These are phyloP conservation scores for Lepraria neglecta DNA, from an alignment of 495 filamentous ascomycete genomes.

Conservation along the genomic window DNA sequence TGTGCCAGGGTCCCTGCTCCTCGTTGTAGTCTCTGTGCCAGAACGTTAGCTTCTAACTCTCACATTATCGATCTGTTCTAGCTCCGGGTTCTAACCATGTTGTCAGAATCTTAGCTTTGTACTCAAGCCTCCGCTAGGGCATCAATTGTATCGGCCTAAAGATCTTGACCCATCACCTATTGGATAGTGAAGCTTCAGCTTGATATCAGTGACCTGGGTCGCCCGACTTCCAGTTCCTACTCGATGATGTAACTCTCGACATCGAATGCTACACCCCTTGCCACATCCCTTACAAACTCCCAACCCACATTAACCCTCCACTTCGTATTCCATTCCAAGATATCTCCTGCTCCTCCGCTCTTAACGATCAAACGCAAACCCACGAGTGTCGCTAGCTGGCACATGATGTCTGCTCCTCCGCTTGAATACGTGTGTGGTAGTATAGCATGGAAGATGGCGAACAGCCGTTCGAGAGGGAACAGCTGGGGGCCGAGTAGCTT, in stretches of 20 bases:
- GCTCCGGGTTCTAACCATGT: too few relatives aligned
- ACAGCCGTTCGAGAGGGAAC: constrained; percentile 78
- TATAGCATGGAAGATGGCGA: constrained; percentile 81
- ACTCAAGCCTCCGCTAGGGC: too few relatives aligned
- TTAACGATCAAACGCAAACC: constrained; percentile 68
- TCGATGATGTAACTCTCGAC: constrained; percentile 65
- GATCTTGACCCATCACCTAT: not conserved
- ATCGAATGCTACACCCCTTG: constrained; percentile 64
- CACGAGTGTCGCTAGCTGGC: constrained; percentile 72
- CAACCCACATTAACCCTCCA: constrained; percentile 71
- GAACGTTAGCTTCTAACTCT: too few relatives aligned
- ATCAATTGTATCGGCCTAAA: not conserved
- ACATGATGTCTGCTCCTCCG: constrained; percentile 50
- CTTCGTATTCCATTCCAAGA: constrained; percentile 54
- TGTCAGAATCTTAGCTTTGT: too few relatives aligned
- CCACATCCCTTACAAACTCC: constrained; percentile 61
- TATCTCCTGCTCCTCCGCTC: constrained; percentile 48
- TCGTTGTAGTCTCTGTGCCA: too few relatives aligned
- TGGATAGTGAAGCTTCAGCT: too few relatives aligned
- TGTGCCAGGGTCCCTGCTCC: too few relatives aligned
- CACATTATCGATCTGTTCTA: too few relatives aligned
- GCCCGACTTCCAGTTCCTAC: constrained; percentile 27
- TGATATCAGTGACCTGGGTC: not conserved
- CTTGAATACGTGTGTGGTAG: constrained; percentile 54
- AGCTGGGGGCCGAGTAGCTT: constrained; percentile 47